A percentile compares a stretch with the other conserved stretches of the same genome.
These are phyloP conservation scores for Pleurostoma richardsiae DNA, from an alignment of 2,329 filamentous ascomycete species.

Conservation along the genomic window DNA sequence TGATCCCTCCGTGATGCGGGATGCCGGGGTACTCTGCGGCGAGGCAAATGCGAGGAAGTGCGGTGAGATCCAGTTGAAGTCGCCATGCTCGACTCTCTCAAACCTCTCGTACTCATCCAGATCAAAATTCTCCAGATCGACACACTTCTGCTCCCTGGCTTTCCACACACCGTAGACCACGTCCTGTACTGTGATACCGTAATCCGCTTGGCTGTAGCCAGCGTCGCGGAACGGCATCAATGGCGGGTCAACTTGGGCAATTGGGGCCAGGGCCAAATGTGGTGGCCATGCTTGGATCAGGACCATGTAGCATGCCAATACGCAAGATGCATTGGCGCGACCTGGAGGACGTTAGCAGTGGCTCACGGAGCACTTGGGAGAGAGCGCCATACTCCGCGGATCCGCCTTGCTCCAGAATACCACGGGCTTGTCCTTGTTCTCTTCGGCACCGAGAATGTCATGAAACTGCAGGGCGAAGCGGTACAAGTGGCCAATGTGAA, in stretches of 20 bases:
- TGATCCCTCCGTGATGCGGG: slow-evolving; percentile 66
- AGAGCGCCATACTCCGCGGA: slow-evolving; percentile 66
- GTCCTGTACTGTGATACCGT: slow-evolving; percentile 91
- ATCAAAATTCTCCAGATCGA: slow-evolving; percentile 88
- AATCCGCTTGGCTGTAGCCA: slow-evolving; percentile 97
- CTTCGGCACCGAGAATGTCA: slow-evolving; percentile 85
- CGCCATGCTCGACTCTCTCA: slow-evolving; percentile 94
- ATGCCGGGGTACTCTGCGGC: slow-evolving; percentile 75
- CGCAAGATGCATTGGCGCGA: slow-evolving; percentile 87
- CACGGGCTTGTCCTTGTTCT: slow-evolving; percentile 83
- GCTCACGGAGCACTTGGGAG: neutral
- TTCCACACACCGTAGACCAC: slow-evolving; percentile 98
- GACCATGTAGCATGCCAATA: slow-evolving; percentile 98
- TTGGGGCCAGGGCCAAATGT: slow-evolving; percentile 88
- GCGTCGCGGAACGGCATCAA: slow-evolving; percentile 99
- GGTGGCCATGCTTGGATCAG: slow-evolving; percentile 97
- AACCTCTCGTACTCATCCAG: slow-evolving; percentile 95
- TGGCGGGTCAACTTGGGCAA: slow-evolving; percentile 93
- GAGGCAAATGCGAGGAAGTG: slow-evolving; percentile 95
- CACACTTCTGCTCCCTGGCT: slow-evolving; percentile 92
- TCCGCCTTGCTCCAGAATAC: slow-evolving; percentile 96
- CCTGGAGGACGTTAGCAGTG: slow-evolving; percentile 42
- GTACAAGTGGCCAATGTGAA: slow-evolving; percentile 96
- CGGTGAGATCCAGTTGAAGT: slow-evolving; percentile 99
- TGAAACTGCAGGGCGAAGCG: slow-evolving; percentile 94